Base-by-base conservation (phyloP, 1,284 basidiomycete genomes). In the Trametes pubescens region DNA sequence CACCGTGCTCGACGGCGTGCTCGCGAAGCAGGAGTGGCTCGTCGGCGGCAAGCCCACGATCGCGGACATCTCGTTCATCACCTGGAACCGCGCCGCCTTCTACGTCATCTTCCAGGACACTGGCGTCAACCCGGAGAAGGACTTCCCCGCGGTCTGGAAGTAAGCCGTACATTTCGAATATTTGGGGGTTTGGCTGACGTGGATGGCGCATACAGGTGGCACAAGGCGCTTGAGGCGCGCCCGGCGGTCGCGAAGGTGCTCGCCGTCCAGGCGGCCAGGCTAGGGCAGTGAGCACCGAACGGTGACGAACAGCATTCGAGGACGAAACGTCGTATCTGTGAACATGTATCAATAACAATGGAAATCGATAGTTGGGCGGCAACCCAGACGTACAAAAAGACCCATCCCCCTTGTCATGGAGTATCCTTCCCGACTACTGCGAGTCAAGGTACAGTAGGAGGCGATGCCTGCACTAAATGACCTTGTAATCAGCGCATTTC, bases 1-100 rank as follows among this genome's bases (percentile, higher is more conserved):
- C 53, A 65, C 71, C 24, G 77, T 79, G 4, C 71, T 78, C 40
- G 74, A 79, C 44, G 62, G 62, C 49, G 72, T 73, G n/a, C 68
- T 74, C 29, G 64, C 71, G 40, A 68, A 69, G 62, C 63, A 64
- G n/a, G 65, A 59, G 35, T 71, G 61, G 59, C 69, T 71, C 53
- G 62, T 70, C 34, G 69, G 69, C 43, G 70, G 63, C 38, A 72
- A 72, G 65, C 62, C 57, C 34, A 72, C 72, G 16, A 62, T 73
- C 46, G 71, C 71, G 4, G 72, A 73, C 60, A 54, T 72, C 13
- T 66, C 71, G 9, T 72, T 70, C 64, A 59, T 69, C 57, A 56
- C 67, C 3, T 71, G 69, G 69, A 67, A 69, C 65, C 49, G 55
- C 56, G 51, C 29, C 7, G 69, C 62, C 29, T 38, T 69, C 52